These are phyloP conservation scores for Citrus medica DNA, from an alignment of 345 rosid genomes.

Conservation along the genomic window DNA sequence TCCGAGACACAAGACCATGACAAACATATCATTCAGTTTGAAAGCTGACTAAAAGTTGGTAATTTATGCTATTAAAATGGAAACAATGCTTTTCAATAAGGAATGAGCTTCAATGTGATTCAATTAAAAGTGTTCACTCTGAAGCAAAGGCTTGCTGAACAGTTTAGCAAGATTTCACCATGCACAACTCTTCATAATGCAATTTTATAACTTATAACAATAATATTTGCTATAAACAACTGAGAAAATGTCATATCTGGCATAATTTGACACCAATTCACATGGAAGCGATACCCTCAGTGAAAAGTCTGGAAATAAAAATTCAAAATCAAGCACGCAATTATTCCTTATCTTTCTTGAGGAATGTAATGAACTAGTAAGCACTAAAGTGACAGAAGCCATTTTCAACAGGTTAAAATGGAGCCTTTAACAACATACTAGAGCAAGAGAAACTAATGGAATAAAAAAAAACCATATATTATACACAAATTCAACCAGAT, in stretches of 20 bases:
- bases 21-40: neutral
- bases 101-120: neutral
- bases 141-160: neutral
- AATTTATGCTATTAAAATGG: neutral
- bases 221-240: neutral
- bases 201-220: neutral
- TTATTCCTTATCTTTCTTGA: no score
- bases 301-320: no score
- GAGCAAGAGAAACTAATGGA: neutral
- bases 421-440: neutral
- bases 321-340: no score
- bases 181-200: neutral
- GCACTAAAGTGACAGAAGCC: no score
- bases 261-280: neutral
- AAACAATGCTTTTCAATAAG: neutral
- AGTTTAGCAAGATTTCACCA: neutral
- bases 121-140: neutral
- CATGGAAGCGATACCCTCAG: neutral
- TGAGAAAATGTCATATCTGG: neutral
- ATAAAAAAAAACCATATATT: neutral
- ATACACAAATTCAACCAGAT: neutral
- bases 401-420: neutral
- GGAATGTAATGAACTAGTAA: no score
- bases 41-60: neutral
- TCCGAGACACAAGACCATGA: neutral